phyloP scores from a whole-genome alignment of 768 basidiomycete species.

The Lentinula lateritia region DNA sequence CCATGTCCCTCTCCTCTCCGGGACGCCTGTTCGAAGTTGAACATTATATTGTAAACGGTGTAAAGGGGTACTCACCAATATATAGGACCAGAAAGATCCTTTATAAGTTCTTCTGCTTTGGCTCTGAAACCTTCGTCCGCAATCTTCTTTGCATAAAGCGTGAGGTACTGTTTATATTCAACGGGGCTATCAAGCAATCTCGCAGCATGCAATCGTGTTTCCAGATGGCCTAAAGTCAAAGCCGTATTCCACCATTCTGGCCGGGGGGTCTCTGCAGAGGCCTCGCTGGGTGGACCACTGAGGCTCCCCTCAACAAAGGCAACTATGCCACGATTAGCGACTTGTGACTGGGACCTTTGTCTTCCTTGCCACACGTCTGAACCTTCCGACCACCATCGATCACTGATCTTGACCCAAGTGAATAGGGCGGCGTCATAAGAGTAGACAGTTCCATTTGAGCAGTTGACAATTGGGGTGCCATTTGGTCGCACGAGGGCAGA shows the following conservation, averaged over 20 bases:
- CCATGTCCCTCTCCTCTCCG: conserved; percentile 43
- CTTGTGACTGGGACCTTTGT: conserved; percentile 38
- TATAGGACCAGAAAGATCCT: conserved; percentile 85
- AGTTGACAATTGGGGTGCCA: conserved; percentile 71
- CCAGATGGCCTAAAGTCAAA: conserved; percentile 83
- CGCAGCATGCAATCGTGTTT: conserved; percentile 74
- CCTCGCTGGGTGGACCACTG: conserved; percentile 27
- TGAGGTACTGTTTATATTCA: conserved; percentile 77
- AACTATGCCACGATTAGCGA: conserved; percentile 47
- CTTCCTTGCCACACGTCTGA: conserved; percentile 81
- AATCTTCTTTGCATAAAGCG: conserved; percentile 76
- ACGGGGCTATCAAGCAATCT: conserved; percentile 70
- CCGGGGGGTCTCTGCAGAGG: conserved; percentile 37
- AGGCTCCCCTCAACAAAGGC: conserved; percentile 46
- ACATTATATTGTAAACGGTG: background rate
- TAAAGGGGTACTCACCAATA: conserved; percentile 61
- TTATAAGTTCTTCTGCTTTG: conserved; percentile 88
- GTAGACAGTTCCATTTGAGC: conserved; percentile 73
- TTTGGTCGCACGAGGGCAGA: conserved; percentile 70
- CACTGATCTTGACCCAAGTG: conserved; percentile 72
- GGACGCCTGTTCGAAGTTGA: conserved; percentile 6
- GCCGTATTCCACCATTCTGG: conserved; percentile 83
- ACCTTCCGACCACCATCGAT: conserved; percentile 81
- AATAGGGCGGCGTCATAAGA: conserved; percentile 68
- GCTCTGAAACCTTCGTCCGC: conserved; percentile 85